phyloP scores from a whole-genome alignment of 1,284 basidiomycete genomes.

The Malassezia furfur region DNA sequence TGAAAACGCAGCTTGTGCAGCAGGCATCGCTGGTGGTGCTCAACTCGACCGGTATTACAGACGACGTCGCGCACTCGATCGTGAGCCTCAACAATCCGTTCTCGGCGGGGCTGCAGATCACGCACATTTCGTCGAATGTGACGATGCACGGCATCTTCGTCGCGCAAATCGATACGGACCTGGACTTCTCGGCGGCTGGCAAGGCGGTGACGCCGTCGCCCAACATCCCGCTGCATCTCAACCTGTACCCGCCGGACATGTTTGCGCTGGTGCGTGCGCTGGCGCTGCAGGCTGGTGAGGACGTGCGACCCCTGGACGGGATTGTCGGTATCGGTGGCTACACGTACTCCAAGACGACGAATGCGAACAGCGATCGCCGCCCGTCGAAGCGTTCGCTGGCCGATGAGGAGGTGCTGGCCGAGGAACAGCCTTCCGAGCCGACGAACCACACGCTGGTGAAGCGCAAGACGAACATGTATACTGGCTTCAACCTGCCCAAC shows the following conservation, averaged over 20 bases:
- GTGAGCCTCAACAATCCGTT: slow-evolving; percentile 65
- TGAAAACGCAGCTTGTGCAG: slow-evolving; percentile 57
- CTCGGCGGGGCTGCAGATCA: slow-evolving; percentile 58
- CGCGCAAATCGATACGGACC: slow-evolving; percentile 58
- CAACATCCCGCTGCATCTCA: slow-evolving; percentile 58
- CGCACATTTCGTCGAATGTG: slow-evolving; percentile 59
- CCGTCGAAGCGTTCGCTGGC: neutral
- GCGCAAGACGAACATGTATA: slow-evolving; percentile 48
- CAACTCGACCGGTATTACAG: slow-evolving; percentile 57
- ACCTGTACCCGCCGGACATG: slow-evolving; percentile 62
- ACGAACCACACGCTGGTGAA: slow-evolving; percentile 9
- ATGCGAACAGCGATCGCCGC: slow-evolving; percentile 11
- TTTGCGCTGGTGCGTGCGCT: slow-evolving; percentile 64
- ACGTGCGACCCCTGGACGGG: slow-evolving; percentile 59
- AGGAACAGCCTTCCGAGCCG: neutral
- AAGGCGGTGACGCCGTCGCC: slow-evolving; percentile 59
- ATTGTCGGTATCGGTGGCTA: slow-evolving; percentile 65
- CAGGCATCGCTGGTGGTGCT: slow-evolving; percentile 58
- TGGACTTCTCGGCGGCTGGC: slow-evolving; percentile 56
- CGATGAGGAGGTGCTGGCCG: slow-evolving; percentile 1
- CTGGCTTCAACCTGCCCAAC: slow-evolving; percentile 60
- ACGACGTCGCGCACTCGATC: slow-evolving; percentile 61
- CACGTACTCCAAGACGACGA: slow-evolving; percentile 30
- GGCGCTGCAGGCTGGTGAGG: slow-evolving; percentile 59
- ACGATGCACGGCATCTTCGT: slow-evolving; percentile 59